Evolutionary conservation across 2,329 filamentous ascomycete species (phyloP), one percentile per base, ranked within the genome.

Genomic region (Aspergillus arachidicola): DNA sequence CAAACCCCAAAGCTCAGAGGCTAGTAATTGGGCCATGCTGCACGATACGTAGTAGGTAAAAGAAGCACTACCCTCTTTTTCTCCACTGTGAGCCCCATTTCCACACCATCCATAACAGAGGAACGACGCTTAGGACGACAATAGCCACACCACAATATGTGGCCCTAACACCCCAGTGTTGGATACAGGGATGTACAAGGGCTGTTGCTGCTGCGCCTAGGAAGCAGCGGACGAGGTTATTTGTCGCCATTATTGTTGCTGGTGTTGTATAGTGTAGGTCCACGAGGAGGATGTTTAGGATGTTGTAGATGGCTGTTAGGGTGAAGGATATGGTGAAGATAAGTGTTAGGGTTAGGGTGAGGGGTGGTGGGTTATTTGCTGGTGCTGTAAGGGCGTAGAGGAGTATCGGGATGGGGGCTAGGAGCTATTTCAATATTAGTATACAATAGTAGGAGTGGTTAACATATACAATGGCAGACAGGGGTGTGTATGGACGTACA

Each of bases 241-340:
- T 73, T 6, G 76, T 72, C 16, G 76, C 75, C 68, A 73, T 76
- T 0, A 71, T 76, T 0, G 72, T 72, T 4, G 75, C 75, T 0
- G 76, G 72, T 0, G 67, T 72, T 2, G 62, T 46, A 69, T 72
- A 68, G 66, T 80, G 76, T 53, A 81, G 68, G 64, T 82, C 81
- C 0, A 83, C 74, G 45, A 83, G 75, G 19, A 86, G 68, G 0
- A 82, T 79, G 57, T 80, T 83, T 32, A 79, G 72, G 21, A 77
- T 72, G 57, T 82, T 80, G 60, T 78, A 82, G 2, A 75, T 74
- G 6, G 76, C 76, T 14, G 75, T 77, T 30, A 80, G 72, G 59
- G 68, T 74, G 61, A 77, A 80, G 10, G 72, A 74, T n/a, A 72
- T 69, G 45, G 73, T 46, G 9, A 48, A 48, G 12, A 48, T 28